phyloP scores from a whole-genome alignment of 2,329 filamentous ascomycete species.

The Trichoderma sp. region DNA sequence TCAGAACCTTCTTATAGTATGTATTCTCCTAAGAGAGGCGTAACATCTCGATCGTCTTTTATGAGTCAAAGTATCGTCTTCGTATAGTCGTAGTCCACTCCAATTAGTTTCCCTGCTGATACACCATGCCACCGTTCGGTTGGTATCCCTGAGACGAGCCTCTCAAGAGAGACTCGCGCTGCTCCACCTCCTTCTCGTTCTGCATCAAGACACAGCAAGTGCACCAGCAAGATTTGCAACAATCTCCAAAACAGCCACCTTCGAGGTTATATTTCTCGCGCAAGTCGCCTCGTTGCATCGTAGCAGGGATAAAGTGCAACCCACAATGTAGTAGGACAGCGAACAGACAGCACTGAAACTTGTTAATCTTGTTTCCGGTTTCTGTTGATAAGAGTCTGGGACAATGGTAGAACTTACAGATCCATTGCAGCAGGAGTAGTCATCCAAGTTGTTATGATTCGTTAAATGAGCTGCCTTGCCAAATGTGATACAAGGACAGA shows the following conservation, averaged over 20 bases:
- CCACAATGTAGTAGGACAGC: constrained; percentile 44
- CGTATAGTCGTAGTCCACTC: background rate
- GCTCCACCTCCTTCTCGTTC: constrained; percentile 49
- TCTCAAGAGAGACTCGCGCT: constrained; percentile 37
- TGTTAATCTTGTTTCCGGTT: constrained; percentile 3
- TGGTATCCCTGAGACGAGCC: constrained; percentile 28
- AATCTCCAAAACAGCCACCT: constrained; percentile 47
- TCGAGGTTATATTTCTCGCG: constrained; percentile 48
- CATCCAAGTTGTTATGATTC: constrained; percentile 38
- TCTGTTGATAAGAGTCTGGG: background rate
- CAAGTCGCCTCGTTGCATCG: constrained; percentile 49
- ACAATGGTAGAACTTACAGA: constrained; percentile 39
- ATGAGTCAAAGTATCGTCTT: background rate
- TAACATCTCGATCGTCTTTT: background rate
- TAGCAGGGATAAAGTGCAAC: constrained; percentile 45
- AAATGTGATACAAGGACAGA: constrained; percentile 50
- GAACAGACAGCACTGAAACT: constrained; percentile 45
- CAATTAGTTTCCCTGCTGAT: constrained; percentile 5
- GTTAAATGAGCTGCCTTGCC: constrained; percentile 38
- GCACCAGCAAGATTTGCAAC: constrained; percentile 49
- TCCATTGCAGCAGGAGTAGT: constrained; percentile 51
- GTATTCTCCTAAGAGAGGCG: background rate
- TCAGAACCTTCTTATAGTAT: background rate
- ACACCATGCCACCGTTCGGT: constrained; percentile 28
- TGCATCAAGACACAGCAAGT: constrained; percentile 48